Evolutionary conservation across 306 rosid genomes (phyloP).

Genomic region (Carpinus viminea): DNA sequence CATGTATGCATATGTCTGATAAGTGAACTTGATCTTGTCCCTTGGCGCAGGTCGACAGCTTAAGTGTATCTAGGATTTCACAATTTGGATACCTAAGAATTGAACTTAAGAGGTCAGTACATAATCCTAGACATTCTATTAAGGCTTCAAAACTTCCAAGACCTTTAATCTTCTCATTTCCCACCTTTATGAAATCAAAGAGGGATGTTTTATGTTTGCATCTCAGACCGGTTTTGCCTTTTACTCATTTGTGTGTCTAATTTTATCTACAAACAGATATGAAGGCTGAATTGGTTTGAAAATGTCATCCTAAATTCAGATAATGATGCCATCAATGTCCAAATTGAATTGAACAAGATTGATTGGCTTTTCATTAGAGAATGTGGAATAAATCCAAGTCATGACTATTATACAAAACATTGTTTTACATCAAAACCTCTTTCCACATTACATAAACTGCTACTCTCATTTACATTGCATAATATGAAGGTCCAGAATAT

Average conservation of each 20-base stretch:
- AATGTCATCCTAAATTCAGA: neutral
- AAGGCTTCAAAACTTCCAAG: too few relatives aligned
- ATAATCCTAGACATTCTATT: too few relatives aligned
- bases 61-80: conserved; percentile 63
- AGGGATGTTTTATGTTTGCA: too few relatives aligned
- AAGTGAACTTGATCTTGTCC: conserved; percentile 1
- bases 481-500: neutral
- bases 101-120: conserved; percentile 61
- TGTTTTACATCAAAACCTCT: neutral
- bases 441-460: neutral
- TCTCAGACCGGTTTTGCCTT: too few relatives aligned
- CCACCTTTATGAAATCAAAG: too few relatives aligned
- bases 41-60: conserved; percentile 33
- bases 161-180: too few relatives aligned
- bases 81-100: conserved; percentile 69
- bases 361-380: neutral
- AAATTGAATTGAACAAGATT: neutral
- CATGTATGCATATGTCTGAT: neutral
- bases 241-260: too few relatives aligned
- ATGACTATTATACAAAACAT: neutral
- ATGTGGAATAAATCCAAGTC: neutral
- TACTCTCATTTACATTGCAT: conserved; percentile 7
- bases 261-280: too few relatives aligned
- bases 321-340: neutral
- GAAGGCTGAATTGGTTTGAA: neutral